These are phyloP conservation scores for Vairimorpha ceranae DNA, from an alignment of 371 early-diverging fungal species.

Conservation along the genomic window DNA sequence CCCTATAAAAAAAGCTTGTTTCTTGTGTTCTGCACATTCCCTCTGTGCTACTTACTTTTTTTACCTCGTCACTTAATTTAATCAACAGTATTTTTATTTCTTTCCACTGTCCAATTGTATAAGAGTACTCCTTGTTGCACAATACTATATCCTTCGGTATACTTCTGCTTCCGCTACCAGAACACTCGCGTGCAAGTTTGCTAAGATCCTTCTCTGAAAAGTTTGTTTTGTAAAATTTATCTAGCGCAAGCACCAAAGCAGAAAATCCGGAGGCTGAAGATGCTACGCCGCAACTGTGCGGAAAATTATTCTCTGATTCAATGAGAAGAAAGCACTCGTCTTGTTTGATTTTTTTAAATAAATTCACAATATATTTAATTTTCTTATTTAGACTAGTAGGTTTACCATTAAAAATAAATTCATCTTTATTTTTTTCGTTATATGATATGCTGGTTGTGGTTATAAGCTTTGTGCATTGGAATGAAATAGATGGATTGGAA, in stretches of 20 bases:
- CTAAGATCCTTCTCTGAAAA: constrained; percentile 67
- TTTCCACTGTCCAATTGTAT: constrained; percentile 81
- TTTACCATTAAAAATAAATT: constrained; percentile 16
- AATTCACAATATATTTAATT: constrained; percentile 9
- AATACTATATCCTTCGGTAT: constrained; percentile 89
- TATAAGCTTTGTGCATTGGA: constrained; percentile 84
- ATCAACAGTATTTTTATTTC: constrained; percentile 77
- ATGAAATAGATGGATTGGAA: constrained; percentile 85
- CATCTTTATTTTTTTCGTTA: not conserved
- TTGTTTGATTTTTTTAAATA: constrained; percentile 17
- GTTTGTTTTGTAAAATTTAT: constrained; percentile 66
- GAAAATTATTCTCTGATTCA: constrained; percentile 75
- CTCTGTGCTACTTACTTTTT: constrained; percentile 77
- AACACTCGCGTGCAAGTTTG: constrained; percentile 81
- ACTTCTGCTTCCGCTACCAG: constrained; percentile 89
- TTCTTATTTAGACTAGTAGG: not conserved
- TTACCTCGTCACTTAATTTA: constrained; percentile 79
- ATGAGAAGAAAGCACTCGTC: constrained; percentile 7
- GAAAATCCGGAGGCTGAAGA: constrained; percentile 92
- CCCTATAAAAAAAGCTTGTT: constrained; percentile 74
- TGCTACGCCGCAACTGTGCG: constrained; percentile 96
- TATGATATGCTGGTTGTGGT: constrained; percentile 74
- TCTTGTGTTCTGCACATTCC: constrained; percentile 91
- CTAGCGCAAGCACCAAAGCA: constrained; percentile 75
- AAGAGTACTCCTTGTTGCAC: constrained; percentile 71